Evolutionary conservation across 352 stramenopile genomes (phyloP), one percentile per base, ranked within the genome.

Genomic region (Pythium brachiatum): DNA sequence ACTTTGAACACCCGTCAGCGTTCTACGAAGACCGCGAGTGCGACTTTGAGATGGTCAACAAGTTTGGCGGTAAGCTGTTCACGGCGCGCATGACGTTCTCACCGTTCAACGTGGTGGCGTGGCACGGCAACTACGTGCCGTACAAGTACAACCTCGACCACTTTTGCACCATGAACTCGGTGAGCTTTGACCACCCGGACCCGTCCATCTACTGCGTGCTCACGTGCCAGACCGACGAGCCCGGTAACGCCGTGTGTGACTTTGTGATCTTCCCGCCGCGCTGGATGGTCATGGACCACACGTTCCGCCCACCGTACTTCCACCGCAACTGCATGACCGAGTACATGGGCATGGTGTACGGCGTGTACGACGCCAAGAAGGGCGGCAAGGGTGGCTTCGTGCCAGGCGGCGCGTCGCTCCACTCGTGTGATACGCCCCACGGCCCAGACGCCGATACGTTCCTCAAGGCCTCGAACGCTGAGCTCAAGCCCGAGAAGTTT

Each of bases 261-360:
- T 98, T 99, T 79, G 96, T 99, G 11, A 97, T 99, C 63, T 99
- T 99, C 68, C 95, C 96, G 21, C 95, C 94, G 12, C 86, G 96
- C 21, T 98, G 96, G 83, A 98, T 99, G 94, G 94, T 86, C 51
- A 94, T 95, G 70, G 87, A 97, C 51, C 80, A 98, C 70, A 98
- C 96, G 25, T 95, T 94, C 70, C 88, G 94, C 8, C 94, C 92
- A 36, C 91, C 92, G 1, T 98, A 95, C 74, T 98, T 98, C 71
- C 96, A 99, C 73, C 88, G 95, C 52, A 99, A 99, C 79, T 95
- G 82, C 62, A 99, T 99, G 96, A 94, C 83, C 21, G 96, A 99
- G 80, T 99, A 97, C 72, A 99, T 99, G 96, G 96, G 96, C 48
- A 97, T 99, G 79, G 92, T 99, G 62, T 94, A 94, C 64, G 96